phyloP scores from a whole-genome alignment of 2,329 filamentous ascomycete genomes.

The Pestalotiopsis sp. region DNA sequence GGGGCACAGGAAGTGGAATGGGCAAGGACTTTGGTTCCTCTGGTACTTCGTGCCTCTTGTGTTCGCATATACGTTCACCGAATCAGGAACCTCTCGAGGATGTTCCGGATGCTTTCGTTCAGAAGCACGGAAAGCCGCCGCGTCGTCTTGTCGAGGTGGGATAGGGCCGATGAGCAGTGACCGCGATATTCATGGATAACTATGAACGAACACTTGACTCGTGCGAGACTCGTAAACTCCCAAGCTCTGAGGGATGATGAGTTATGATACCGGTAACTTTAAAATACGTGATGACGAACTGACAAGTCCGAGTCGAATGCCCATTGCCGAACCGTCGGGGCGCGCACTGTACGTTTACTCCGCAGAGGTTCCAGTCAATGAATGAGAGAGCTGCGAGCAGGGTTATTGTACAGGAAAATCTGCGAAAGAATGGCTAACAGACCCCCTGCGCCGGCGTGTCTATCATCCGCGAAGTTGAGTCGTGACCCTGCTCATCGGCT shows the following conservation, averaged over 20 bases:
- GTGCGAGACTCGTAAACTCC: background rate
- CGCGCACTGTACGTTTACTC: background rate
- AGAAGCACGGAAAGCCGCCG: background rate
- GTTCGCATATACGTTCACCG: background rate
- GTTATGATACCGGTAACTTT: background rate
- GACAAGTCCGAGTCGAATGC: background rate
- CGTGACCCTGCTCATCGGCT: background rate
- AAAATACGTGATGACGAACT: background rate
- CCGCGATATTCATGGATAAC: background rate
- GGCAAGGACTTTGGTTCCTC: background rate
- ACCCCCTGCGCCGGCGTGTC: background rate
- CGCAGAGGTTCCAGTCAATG: background rate
- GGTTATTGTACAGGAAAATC: background rate
- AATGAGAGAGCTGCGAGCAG: background rate
- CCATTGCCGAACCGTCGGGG: background rate
- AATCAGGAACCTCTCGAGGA: background rate
- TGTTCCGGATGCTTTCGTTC: background rate
- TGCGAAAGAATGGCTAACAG: conserved; percentile 2
- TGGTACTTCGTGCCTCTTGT: background rate
- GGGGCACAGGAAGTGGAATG: background rate
- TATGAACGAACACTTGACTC: conserved; percentile 5
- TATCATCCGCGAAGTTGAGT: background rate
- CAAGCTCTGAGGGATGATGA: background rate
- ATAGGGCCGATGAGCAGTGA: background rate
- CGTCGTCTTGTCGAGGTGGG: background rate